phyloP scores from a whole-genome alignment of 2,329 filamentous ascomycete genomes.

The Grosmannia huntii region DNA sequence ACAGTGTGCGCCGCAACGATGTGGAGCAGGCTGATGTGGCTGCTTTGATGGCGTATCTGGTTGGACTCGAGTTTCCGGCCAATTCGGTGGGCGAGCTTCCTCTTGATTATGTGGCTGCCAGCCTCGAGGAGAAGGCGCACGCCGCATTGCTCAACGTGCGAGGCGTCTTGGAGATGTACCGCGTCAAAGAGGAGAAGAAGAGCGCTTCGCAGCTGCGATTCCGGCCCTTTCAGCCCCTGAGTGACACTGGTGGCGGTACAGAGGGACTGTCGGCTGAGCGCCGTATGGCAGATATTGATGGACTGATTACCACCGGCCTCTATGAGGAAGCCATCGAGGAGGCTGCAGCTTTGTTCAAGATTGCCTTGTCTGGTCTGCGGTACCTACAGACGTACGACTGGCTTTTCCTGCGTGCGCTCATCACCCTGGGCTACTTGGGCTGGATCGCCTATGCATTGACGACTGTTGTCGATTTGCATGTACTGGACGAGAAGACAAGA shows the following conservation, averaged over 20 bases:
- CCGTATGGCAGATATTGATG: slow-evolving; percentile 54
- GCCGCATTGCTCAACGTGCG: slow-evolving; percentile 75
- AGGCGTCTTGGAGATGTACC: slow-evolving; percentile 90
- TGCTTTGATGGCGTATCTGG: slow-evolving; percentile 86
- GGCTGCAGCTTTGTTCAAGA: slow-evolving; percentile 62
- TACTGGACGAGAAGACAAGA: slow-evolving; percentile 57
- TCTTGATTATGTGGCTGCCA: slow-evolving; percentile 64
- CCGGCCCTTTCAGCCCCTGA: slow-evolving; percentile 59
- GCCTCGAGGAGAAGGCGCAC: slow-evolving; percentile 64
- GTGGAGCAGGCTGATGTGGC: slow-evolving; percentile 91
- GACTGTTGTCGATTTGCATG: slow-evolving; percentile 77
- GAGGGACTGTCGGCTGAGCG: slow-evolving; percentile 34
- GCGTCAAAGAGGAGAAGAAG: slow-evolving; percentile 82
- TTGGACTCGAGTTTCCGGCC: slow-evolving; percentile 78
- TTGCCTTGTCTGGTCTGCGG: slow-evolving; percentile 68
- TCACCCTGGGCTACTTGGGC: slow-evolving; percentile 82
- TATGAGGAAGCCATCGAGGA: slow-evolving; percentile 69
- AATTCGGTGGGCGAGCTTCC: slow-evolving; percentile 94
- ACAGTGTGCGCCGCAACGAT: slow-evolving; percentile 73
- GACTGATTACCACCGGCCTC: slow-evolving; percentile 50
- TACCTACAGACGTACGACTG: slow-evolving; percentile 98
- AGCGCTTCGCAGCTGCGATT: slow-evolving; percentile 63
- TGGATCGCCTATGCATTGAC: slow-evolving; percentile 92
- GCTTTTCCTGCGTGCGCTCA: slow-evolving; percentile 81
- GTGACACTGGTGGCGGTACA: slow-evolving; percentile 27